Base-by-base conservation (phyloP, 108 stramenopile species). In the Halocafeteria seosinensis region DNA sequence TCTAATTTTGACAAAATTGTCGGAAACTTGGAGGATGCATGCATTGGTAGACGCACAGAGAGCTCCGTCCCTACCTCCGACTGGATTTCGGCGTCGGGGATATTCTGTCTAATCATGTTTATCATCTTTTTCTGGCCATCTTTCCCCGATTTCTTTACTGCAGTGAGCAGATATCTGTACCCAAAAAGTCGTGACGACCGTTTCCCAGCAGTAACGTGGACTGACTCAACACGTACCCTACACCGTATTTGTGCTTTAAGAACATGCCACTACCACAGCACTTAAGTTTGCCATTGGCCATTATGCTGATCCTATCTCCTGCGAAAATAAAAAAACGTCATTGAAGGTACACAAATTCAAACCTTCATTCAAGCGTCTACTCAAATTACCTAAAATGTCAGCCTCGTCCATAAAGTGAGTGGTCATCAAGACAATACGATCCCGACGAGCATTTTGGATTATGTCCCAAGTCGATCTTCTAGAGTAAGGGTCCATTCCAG, bases 301-400 rank as follows among this genome's bases (percentile, higher is more conserved):
- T 91, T 65, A 98, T 92, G 31, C 88, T 89, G 26, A 95, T 88
- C 38, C 91, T 65, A 70, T 98, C 93, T 17, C 92, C 90, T n/a
- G n/a, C n/a, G n/a, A n/a, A n/a, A n/a, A n/a, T n/a, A n/a, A n/a
- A n/a, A n/a, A n/a, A n/a, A n/a, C n/a, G n/a, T n/a, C n/a, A n/a
- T n/a, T n/a, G n/a, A n/a, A n/a, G n/a, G n/a, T n/a, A n/a, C n/a
- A n/a, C n/a, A n/a, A n/a, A n/a, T n/a, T n/a, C n/a, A n/a, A n/a
- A n/a, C n/a, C n/a, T n/a, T n/a, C n/a, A n/a, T n/a, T n/a, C n/a
- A n/a, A n/a, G n/a, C n/a, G n/a, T n/a, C n/a, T n/a, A n/a, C n/a
- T n/a, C n/a, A n/a, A n/a, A n/a, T 47, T n/a, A 47, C 17, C 42
- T 17, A 72, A 37, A 1, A 62, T 50, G 17, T 67, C 71, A 13